phyloP scores from a whole-genome alignment of 352 stramenopile genomes.

The Thraustochytrium striatum region DNA sequence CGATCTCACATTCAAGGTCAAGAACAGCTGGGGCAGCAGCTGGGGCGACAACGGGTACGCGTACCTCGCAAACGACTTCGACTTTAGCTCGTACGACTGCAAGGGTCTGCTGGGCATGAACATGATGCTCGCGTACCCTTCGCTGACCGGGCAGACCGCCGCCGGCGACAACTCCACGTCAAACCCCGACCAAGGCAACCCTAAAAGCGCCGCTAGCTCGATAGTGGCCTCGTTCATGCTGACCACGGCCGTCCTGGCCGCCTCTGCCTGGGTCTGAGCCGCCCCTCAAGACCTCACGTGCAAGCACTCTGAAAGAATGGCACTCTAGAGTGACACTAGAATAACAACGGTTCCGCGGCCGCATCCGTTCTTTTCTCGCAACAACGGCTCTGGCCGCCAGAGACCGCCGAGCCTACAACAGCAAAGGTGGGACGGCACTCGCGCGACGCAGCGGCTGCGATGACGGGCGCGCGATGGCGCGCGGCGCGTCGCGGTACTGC shows the following conservation, averaged over 20 bases:
- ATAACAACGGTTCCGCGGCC: neutral
- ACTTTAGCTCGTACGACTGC: neutral
- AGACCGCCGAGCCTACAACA: too few species aligned
- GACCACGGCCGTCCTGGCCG: neutral
- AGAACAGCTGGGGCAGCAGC: constrained; percentile 67
- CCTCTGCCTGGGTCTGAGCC: neutral
- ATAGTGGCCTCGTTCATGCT: neutral
- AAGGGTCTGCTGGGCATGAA: constrained; percentile 20
- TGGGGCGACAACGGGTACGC: constrained; percentile 67
- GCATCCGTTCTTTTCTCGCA: neutral
- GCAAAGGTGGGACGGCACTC: too few species aligned
- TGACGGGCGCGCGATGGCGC: too few species aligned
- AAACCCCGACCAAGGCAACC: neutral
- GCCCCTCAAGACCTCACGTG: neutral
- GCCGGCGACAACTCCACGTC: too few species aligned
- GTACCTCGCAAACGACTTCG: constrained; percentile 37
- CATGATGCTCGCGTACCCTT: constrained; percentile 13
- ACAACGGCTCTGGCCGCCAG: neutral
- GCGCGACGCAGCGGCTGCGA: too few species aligned
- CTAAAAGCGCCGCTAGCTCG: neutral
- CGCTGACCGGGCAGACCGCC: neutral
- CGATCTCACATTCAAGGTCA: constrained; percentile 60
- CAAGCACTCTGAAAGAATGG: neutral
- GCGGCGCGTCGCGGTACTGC: too few species aligned
- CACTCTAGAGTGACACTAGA: neutral